Evolutionary conservation across 2,329 filamentous ascomycete genomes (phyloP), one percentile per base, ranked within the genome.

Genomic region (Microsporum canis): DNA sequence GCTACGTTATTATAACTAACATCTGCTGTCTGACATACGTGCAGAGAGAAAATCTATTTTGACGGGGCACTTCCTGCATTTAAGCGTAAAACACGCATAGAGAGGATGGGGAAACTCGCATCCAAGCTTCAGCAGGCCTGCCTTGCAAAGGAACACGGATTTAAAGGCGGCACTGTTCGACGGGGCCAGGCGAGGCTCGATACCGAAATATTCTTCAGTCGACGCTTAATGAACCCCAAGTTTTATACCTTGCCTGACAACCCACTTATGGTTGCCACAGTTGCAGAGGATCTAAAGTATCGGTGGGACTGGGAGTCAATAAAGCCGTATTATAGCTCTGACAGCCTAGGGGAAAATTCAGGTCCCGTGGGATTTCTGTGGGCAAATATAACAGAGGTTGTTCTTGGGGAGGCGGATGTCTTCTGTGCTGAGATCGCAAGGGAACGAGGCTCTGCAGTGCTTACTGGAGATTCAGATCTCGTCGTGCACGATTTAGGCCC

Each of bases 381-480:
- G 73, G 69, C 68, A 6, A 63, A 69, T 1, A 66, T 75, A 4
- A 79, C 78, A 0, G 74, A 78, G 29, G 78, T 94, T 10, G 86
- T 95, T 0, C 85, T 89, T 0, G 91, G 88, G 0, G 92, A 97
- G 73, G 92, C 92, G 0, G 92, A 97, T 70, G 74, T 79, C 29
- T 94, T 84, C 74, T 96, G 91, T 71, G 90, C 89, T 2, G 74
- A 79, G 12, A 79, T 84, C 59, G 79, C 88, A 5, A 78, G 78
- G n/a, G 64, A 75, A 1, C 69, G 78, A 34, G 83, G 82, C 0
- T 76, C 78, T 1, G 80, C 90, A 12, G 77, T 85, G 33, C 73
- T 96, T 5, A 95, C 90, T 0, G 86, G 84, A n/a, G 92, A 97
- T 68, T 95, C 91, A 0, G 92, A 97, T 69, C 79, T 96, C 6